These are phyloP conservation scores for Annulohypoxylon maeteangense DNA, from an alignment of 495 filamentous ascomycete species.

Conservation along the genomic window DNA sequence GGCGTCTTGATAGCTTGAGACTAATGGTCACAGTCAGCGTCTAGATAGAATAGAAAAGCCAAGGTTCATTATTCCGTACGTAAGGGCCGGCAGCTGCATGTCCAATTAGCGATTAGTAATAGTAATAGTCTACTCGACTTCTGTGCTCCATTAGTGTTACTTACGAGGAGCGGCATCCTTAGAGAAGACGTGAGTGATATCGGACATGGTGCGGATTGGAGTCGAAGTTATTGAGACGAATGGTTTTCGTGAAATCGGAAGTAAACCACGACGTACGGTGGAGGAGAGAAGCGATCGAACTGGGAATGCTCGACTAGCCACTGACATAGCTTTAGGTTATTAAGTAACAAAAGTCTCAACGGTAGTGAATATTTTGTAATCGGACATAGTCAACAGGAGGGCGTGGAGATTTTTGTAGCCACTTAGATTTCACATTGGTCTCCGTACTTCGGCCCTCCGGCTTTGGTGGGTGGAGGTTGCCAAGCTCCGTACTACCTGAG, in stretches of 20 bases:
- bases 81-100: conserved; percentile 65
- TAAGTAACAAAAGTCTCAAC: conserved; percentile 13
- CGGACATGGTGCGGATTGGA: conserved; percentile 55
- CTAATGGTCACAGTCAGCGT: conserved; percentile 54
- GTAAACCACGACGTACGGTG: conserved; percentile 30
- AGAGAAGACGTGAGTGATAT: conserved; percentile 60
- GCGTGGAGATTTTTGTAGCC: conserved; percentile 31
- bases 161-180: conserved; percentile 63
- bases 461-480: conserved; percentile 1
- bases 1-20: conserved; percentile 90
- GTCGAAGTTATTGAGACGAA: conserved; percentile 25
- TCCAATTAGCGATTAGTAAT: conserved; percentile 23
- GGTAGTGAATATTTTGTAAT: conserved; percentile 10
- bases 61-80: conserved; percentile 49
- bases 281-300: conserved; percentile 31
- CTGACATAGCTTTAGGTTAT: conserved; percentile 31
- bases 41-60: not conserved
- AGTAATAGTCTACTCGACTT: not conserved
- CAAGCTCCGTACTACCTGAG: conserved; percentile 26
- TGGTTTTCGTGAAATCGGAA: conserved; percentile 29
- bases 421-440: conserved; percentile 28
- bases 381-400: conserved; percentile 8
- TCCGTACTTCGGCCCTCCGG: conserved; percentile 40
- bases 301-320: conserved; percentile 31
- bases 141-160: conserved; percentile 36